Evolutionary conservation across 805 yeast genomes (phyloP).

Genomic region (Zygosaccharomyces siamensis): DNA sequence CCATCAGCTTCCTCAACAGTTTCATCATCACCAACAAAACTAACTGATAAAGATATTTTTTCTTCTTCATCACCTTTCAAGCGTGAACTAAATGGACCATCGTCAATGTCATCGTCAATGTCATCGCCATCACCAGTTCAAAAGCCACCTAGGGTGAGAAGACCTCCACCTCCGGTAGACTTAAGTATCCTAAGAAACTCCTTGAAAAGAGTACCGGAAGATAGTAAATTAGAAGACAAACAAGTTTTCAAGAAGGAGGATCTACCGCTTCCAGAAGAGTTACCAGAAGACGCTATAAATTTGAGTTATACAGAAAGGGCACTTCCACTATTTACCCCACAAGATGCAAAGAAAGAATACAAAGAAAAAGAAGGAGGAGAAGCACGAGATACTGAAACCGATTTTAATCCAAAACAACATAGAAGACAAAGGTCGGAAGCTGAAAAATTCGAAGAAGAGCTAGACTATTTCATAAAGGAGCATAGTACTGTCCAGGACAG

Average conservation of each 20-base stretch:
- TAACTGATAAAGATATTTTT: not conserved
- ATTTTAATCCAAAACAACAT: conserved; percentile 14
- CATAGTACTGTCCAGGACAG: conserved; percentile 12
- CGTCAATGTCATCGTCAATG: not conserved
- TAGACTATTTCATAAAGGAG: conserved; percentile 26
- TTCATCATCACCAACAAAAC: not conserved
- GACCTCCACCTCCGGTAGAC: conserved; percentile 6
- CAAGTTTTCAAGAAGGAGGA: no score
- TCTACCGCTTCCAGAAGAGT: not conserved
- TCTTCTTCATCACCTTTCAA: not conserved
- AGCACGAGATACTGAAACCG: not conserved
- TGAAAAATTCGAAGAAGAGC: conserved; percentile 33
- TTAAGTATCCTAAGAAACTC: not conserved
- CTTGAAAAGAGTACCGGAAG: conserved; percentile 1
- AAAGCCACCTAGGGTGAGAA: not conserved
- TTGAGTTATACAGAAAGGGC: not conserved
- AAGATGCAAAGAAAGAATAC: not conserved
- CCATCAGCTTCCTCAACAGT: not conserved
- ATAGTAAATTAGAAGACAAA: not conserved
- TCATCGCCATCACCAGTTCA: not conserved
- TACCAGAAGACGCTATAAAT: not conserved
- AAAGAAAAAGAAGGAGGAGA: not conserved
- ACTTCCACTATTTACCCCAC: not conserved
- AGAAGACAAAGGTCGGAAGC: conserved; percentile 32
- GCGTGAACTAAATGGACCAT: not conserved